phyloP scores from a whole-genome alignment of 2,329 filamentous ascomycete species.

The Ceratocystis lukuohia region DNA sequence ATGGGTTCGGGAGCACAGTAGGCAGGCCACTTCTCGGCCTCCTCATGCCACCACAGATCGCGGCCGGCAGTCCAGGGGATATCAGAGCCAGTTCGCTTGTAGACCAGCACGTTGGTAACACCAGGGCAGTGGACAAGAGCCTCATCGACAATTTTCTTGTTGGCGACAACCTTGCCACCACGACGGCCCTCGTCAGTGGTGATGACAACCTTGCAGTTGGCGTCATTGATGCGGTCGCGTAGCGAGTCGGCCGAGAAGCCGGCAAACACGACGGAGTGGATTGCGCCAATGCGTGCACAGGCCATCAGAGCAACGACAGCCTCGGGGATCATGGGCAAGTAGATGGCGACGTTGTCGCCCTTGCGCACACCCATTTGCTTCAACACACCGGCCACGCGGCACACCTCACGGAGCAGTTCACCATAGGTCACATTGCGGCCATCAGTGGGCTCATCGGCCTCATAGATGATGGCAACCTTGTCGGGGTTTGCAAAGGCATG shows the following conservation, averaged over 20 bases:
- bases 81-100: slow-evolving; percentile 82
- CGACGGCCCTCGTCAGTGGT: slow-evolving; percentile 96
- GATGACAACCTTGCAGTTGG: slow-evolving; percentile 82
- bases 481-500: slow-evolving; percentile 92
- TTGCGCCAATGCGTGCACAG: slow-evolving; percentile 79
- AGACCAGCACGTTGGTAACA: slow-evolving; percentile 75
- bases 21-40: slow-evolving; percentile 88
- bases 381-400: slow-evolving; percentile 69
- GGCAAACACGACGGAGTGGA: slow-evolving; percentile 96
- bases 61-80: slow-evolving; percentile 81
- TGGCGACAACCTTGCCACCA: slow-evolving; percentile 91
- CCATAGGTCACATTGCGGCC: slow-evolving; percentile 85
- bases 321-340: slow-evolving; percentile 98
- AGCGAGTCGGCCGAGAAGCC: slow-evolving; percentile 95
- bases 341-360: slow-evolving; percentile 93
- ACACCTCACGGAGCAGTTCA: slow-evolving; percentile 87
- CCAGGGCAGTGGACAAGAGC: slow-evolving; percentile 91
- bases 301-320: slow-evolving; percentile 84
- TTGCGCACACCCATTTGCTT: slow-evolving; percentile 95
- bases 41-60: slow-evolving; percentile 97
- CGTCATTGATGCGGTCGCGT: slow-evolving; percentile 86
- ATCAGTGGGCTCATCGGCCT: slow-evolving; percentile 79
- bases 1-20: slow-evolving; percentile 84
- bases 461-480: slow-evolving; percentile 94
- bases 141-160: slow-evolving; percentile 98